Evolutionary conservation across 192 early-diverging fungal species (phyloP).

Genomic region (Backusella australiensis): DNA sequence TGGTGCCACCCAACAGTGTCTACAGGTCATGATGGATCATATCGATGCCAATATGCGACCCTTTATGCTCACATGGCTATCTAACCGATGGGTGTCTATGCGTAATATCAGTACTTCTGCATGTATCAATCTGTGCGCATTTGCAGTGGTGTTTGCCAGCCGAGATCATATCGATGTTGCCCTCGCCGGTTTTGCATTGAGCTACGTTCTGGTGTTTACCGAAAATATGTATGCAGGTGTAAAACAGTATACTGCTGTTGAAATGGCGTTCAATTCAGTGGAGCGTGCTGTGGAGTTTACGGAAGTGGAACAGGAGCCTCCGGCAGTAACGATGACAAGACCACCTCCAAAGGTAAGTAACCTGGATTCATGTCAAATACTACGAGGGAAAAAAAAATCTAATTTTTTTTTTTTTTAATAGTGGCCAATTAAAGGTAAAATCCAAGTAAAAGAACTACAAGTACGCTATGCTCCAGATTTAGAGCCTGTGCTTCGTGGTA

Average conservation of each 20-base stretch:
- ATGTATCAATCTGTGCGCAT: no score
- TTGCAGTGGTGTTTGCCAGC: no score
- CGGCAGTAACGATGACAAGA: conserved; percentile 36
- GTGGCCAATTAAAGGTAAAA: conserved; percentile 70
- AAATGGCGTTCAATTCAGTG: conserved; percentile 87
- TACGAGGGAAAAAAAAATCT: no score
- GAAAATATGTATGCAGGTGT: conserved; percentile 65
- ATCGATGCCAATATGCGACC: conserved; percentile 41
- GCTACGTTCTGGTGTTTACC: conserved; percentile 77
- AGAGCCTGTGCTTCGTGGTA: conserved; percentile 50
- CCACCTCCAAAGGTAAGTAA: no score
- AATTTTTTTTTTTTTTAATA: no score
- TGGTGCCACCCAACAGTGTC: conserved; percentile 26
- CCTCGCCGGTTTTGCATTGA: conserved; percentile 80
- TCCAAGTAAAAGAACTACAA: conserved; percentile 63
- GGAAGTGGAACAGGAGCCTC: conserved; percentile 74
- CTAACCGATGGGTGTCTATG: conserved; percentile 79
- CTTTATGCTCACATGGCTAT: conserved; percentile 75
- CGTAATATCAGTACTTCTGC: no score
- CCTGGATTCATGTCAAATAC: no score
- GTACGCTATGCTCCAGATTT: conserved; percentile 64
- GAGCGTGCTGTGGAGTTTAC: conserved; percentile 84
- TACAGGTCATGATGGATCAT: no score
- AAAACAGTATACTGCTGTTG: conserved; percentile 69
- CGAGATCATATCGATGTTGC: conserved; percentile 60